Percentiles rank a stretch among this genome's conserved stretches.
Evolutionary conservation across 2,329 filamentous ascomycete genomes (phyloP).

Genomic region (Arthrobotrys entomopaga): DNA sequence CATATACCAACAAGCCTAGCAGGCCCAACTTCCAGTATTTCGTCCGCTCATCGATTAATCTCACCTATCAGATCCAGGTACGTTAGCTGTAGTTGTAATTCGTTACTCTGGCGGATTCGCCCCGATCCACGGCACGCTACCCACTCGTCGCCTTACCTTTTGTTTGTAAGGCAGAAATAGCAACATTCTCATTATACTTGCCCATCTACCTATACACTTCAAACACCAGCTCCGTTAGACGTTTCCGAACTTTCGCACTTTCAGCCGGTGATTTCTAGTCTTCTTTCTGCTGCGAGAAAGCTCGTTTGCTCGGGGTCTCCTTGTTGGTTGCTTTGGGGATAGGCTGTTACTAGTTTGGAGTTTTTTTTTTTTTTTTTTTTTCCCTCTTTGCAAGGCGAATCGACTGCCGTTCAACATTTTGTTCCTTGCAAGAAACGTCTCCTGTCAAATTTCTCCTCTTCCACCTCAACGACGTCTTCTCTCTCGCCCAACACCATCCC

Average conservation of each 20-base stretch:
- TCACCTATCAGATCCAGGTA: constrained; percentile 35
- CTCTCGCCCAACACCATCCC: constrained; percentile 27
- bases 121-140: constrained; percentile 22
- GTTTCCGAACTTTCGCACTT: no score
- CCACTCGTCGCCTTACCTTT: constrained; percentile 21
- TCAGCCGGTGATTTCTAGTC: no score
- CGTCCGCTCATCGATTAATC: constrained; percentile 20
- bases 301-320: neutral
- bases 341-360: constrained; percentile 6
- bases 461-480: constrained; percentile 34
- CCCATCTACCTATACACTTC: neutral
- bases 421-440: constrained; percentile 45
- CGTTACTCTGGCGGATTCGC: constrained; percentile 3
- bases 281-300: no score
- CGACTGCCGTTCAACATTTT: constrained; percentile 1
- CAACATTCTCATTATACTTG: neutral
- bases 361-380: constrained; percentile 6
- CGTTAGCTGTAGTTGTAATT: constrained; percentile 15
- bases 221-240: no score
- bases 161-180: neutral
- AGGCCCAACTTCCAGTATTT: neutral
- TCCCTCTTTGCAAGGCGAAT: constrained; percentile 1
- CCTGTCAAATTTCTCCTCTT: constrained; percentile 56
- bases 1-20: no score
- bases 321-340: neutral